Conservation (phyloP, 129 eudicot genomes). For the Kitagawia praeruptora region DNA sequence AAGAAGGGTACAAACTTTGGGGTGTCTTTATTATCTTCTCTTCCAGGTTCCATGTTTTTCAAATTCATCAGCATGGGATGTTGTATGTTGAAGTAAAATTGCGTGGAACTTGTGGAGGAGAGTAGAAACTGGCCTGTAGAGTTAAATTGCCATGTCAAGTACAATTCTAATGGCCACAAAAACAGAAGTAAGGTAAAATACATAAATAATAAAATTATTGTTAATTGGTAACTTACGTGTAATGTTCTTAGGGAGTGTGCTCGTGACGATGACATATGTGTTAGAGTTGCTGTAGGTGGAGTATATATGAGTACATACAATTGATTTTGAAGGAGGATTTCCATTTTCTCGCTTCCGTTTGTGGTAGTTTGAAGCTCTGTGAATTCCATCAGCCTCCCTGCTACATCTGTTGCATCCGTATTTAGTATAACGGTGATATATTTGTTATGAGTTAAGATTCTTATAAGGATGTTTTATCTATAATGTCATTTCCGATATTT, state of each 20-base stretch:
- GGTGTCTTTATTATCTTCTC: neutral
- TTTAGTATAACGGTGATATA: no score
- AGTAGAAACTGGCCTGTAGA: neutral
- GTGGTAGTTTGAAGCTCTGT: neutral
- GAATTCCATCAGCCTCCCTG: neutral
- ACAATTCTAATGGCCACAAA: no score
- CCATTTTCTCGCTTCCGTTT: neutral
- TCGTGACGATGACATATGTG: neutral
- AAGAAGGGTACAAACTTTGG: neutral
- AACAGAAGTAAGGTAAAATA: no score
- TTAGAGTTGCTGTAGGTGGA: neutral
- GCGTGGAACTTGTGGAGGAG: neutral
- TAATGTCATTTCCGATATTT: no score
- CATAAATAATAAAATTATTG: neutral
- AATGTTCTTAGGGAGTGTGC: neutral
- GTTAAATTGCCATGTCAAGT: no score
- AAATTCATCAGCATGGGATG: neutral
- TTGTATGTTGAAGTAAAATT: neutral
- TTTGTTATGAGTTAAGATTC: no score
- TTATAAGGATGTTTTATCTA: no score
- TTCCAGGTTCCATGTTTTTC: neutral
- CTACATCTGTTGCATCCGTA: neutral
- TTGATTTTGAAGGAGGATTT: neutral
- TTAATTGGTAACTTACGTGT: neutral
- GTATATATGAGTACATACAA: neutral